A percentile compares a stretch with the other conserved stretches of the same genome.
These are phyloP conservation scores for Pilatotrama ljubarskyi DNA, from an alignment of 768 basidiomycete species.

Conservation along the genomic window DNA sequence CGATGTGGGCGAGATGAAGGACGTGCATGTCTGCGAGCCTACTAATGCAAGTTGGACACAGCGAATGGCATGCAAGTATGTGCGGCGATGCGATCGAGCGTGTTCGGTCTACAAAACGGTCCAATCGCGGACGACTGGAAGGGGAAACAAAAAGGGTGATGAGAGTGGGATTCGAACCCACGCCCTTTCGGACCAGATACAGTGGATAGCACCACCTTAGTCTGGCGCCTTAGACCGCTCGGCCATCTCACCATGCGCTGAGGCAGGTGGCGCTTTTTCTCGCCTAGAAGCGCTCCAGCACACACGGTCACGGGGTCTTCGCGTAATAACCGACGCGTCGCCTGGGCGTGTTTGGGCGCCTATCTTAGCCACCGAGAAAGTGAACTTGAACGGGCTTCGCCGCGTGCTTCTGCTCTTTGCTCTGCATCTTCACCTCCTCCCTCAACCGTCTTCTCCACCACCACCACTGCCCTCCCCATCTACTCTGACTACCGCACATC, in stretches of 20 bases:
- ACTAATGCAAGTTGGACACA: too few relatives aligned
- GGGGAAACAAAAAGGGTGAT: not conserved
- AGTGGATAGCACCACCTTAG: too few relatives aligned
- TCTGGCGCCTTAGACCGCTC: constrained; percentile 91
- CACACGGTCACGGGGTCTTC: not conserved
- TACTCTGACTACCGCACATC: not conserved
- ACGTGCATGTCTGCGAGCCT: too few relatives aligned
- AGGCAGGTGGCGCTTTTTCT: too few relatives aligned
- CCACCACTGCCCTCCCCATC: not conserved
- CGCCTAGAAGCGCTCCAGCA: too few relatives aligned
- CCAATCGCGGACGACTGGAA: too few relatives aligned
- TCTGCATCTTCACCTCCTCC: not conserved
- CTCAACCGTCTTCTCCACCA: not conserved
- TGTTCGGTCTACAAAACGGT: too few relatives aligned
- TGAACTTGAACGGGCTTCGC: too few relatives aligned
- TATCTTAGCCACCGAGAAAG: not conserved
- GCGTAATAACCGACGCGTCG: not conserved
- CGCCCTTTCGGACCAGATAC: constrained; percentile 49
- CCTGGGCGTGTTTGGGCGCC: constrained; percentile 6
- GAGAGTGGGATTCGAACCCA: constrained; percentile 52
- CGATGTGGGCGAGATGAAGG: not conserved
- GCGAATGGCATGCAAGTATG: too few relatives aligned
- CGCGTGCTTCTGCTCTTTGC: not conserved
- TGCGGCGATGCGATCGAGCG: too few relatives aligned
- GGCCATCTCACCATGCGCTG: constrained; percentile 70